Evolutionary conservation across 331 rosid species (phyloP).

Genomic region (Erythrophleum ivorense): DNA sequence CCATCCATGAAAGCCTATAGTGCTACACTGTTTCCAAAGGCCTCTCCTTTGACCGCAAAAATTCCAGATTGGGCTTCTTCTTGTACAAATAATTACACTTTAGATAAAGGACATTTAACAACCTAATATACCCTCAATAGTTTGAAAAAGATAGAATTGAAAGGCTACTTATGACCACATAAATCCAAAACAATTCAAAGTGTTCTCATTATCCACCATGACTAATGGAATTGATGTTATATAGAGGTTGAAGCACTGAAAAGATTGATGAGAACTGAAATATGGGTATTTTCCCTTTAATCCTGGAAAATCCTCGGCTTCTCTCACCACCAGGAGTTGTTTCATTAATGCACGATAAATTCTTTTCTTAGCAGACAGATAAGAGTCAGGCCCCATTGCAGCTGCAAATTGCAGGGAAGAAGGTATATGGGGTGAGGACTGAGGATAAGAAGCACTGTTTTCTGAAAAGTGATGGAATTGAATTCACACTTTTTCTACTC

Average conservation of each 20-base stretch:
- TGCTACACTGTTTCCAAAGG: constrained; percentile 37
- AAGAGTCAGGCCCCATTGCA: constrained; percentile 32
- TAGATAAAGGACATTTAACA: constrained; percentile 36
- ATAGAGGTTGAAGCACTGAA: constrained; percentile 46
- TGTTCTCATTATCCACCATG: constrained; percentile 45
- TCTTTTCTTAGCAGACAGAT: constrained; percentile 29
- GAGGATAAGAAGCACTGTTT: constrained; percentile 35
- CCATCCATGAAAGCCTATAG: constrained; percentile 37
- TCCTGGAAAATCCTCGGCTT: constrained; percentile 27
- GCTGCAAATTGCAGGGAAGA: constrained; percentile 32
- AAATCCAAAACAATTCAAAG: constrained; percentile 46
- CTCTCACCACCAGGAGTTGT: constrained; percentile 30
- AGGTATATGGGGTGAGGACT: constrained; percentile 30
- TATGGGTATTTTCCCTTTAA: constrained; percentile 39
- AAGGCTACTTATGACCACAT: constrained; percentile 38
- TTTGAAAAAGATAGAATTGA: constrained; percentile 19
- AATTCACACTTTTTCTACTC: constrained; percentile 33
- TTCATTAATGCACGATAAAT: constrained; percentile 46
- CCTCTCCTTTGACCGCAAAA: constrained; percentile 44
- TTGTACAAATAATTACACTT: constrained; percentile 24
- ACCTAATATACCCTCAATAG: constrained; percentile 14
- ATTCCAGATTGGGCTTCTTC: constrained; percentile 23
- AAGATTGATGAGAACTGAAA: constrained; percentile 48
- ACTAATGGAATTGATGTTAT: constrained; percentile 40
- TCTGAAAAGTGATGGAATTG: constrained; percentile 25